phyloP scores from a whole-genome alignment of 495 filamentous ascomycete genomes.

The Clavariopsis aquatica region DNA sequence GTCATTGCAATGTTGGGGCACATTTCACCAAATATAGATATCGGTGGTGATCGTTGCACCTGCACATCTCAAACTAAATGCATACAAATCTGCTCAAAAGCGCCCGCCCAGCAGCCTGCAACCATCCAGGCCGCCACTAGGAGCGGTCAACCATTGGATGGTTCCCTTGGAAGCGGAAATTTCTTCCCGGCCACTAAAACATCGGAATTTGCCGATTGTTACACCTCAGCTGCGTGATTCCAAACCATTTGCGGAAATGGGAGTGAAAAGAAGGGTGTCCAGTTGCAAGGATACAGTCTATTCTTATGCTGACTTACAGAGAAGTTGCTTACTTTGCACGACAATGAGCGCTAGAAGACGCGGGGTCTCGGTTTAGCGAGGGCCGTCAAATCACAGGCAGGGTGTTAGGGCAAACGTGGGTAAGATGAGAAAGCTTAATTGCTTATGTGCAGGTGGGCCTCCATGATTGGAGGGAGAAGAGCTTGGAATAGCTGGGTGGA shows the following conservation, averaged over 20 bases:
- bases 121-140: neutral
- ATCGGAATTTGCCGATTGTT: neutral
- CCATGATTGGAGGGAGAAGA: neutral
- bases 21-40: neutral
- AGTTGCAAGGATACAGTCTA: neutral
- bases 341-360: slow-evolving; percentile 1
- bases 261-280: neutral
- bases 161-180: neutral
- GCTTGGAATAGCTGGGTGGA: neutral
- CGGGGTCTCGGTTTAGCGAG: slow-evolving; percentile 7
- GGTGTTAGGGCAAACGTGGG: neutral
- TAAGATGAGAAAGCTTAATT: slow-evolving; percentile 1
- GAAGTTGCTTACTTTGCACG: neutral
- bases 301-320: slow-evolving; percentile 25
- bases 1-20: neutral
- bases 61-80: neutral
- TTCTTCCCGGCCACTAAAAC: neutral
- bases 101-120: neutral
- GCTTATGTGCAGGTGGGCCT: slow-evolving; percentile 5
- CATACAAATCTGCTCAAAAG: neutral
- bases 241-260: neutral
- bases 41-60: neutral
- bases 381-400: neutral
- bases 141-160: neutral
- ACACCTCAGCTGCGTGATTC: neutral